Evolutionary conservation across 768 basidiomycete genomes (phyloP), one percentile per base, ranked within the genome.

Genomic region (Mycena rebaudengoi): DNA sequence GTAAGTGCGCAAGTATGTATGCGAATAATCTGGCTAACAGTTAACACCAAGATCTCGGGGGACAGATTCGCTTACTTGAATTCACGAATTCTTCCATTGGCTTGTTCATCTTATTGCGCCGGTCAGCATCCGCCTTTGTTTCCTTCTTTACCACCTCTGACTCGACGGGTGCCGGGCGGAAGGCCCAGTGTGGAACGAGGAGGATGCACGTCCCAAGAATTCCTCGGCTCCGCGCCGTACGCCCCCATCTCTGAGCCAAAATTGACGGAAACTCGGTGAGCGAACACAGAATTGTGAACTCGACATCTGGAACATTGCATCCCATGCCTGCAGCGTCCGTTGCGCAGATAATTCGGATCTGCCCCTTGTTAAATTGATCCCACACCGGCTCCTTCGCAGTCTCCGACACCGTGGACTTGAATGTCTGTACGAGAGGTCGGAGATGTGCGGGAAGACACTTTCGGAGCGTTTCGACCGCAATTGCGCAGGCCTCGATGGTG

Each of bases 281-380:
- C 12, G 16, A 26, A 21, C 35, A 41, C 52, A 53, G 26, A 29
- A 53, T 23, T 18, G 52, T 32, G 54, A 55, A 66, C 23, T 56
- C 33, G 10, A 73, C 64, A 52, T 71, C 64, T 13, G 66, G 41
- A 0, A 68, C 64, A 39, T 71, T 70, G 45, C 70, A 69, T 12
- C 71, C 71, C 68, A 69, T 69, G 14, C 63, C 62, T 2, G 68
- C 65, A 0, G 66, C 71, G 28, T 73, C 70, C 18, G 71, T 72
- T 6, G 71, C 60, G 25, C 54, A 61, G 23, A 73, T 43, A 45
- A 69, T 69, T 1, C 66, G 65, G 35, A 65, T 52, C 32, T 46
- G 21, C n/a, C 70, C 71, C 1, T 23, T 28, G 13, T 41, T n/a
- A 48, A 74, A 71, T 13, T 44, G n/a, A 2, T 58, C 62, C 72